Conservation (phyloP, 139 green algal species). For the Auxenochlorella pyrenoidosa region DNA sequence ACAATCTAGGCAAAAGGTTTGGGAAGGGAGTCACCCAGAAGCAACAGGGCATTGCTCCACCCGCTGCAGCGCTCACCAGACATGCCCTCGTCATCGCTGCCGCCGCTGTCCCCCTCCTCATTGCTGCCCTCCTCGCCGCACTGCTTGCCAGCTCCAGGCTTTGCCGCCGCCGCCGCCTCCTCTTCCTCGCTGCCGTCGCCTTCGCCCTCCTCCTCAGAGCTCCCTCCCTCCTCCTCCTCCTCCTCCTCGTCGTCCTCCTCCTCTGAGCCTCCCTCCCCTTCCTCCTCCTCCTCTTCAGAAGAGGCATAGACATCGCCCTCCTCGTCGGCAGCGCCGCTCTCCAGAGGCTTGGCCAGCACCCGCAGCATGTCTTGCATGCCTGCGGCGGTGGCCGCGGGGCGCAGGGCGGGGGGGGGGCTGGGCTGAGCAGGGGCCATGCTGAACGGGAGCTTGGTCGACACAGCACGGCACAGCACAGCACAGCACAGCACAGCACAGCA, state of each 20-base stretch:
- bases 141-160: no score
- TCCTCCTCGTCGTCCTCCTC: constrained; percentile 31
- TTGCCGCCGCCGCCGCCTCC: constrained; percentile 1
- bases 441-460: not conserved
- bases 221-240: constrained; percentile 35
- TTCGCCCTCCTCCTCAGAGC: not conserved
- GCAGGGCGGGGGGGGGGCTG: no score
- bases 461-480: not conserved
- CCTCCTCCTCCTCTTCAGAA: constrained; percentile 45
- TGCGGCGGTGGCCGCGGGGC: not conserved
- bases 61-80: constrained; percentile 10
- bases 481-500: not conserved
- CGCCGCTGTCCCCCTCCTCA: constrained; percentile 45
- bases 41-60: no score
- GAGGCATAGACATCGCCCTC: constrained; percentile 27
- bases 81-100: constrained; percentile 37
- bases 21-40: no score
- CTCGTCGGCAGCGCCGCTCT: constrained; percentile 42
- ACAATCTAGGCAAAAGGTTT: no score
- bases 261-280: constrained; percentile 39
- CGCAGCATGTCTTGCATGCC: constrained; percentile 72
- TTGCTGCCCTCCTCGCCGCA: constrained; percentile 38
- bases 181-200: constrained; percentile 24
- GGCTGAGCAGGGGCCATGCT: not conserved
- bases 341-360: constrained; percentile 56